A percentile compares a stretch with the other conserved stretches of the same genome.
phyloP scores from a whole-genome alignment of 306 rosid genomes.

The Casuarina cunninghamiana region DNA sequence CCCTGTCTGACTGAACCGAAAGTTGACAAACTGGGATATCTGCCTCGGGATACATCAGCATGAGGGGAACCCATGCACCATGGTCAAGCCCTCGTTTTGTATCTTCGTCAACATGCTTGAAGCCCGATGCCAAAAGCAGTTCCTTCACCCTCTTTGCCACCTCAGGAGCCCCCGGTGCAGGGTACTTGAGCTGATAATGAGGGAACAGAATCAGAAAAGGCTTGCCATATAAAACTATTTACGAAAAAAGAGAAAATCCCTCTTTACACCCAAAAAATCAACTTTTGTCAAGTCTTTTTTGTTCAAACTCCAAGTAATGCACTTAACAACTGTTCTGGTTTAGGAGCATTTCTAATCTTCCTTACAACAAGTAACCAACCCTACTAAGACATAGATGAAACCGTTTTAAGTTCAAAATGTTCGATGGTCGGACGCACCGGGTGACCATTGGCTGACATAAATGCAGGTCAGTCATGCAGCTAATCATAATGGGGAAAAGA shows the following conservation, averaged over 20 bases:
- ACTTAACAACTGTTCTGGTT: neutral
- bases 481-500: neutral
- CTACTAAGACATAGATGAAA: too few species aligned
- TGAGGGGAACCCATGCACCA: conserved; percentile 86
- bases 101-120: conserved; percentile 57
- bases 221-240: neutral
- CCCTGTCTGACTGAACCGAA: conserved; percentile 55
- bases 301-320: neutral
- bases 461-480: too few species aligned
- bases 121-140: conserved; percentile 45
- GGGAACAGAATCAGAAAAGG: neutral
- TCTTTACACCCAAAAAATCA: neutral
- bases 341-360: neutral
- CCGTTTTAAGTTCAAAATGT: too few species aligned
- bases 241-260: neutral
- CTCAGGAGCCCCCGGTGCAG: conserved; percentile 78
- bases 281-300: neutral
- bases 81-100: conserved; percentile 76
- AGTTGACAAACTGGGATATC: conserved; percentile 82
- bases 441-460: too few species aligned
- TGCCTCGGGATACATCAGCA: conserved; percentile 84
- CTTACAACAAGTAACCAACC: neutral
- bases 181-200: conserved; percentile 58
- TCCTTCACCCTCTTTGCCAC: conserved; percentile 72
- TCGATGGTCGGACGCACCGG: too few species aligned